Conservation (phyloP, 768 basidiomycete species). For the Kwoniella sp. region DNA sequence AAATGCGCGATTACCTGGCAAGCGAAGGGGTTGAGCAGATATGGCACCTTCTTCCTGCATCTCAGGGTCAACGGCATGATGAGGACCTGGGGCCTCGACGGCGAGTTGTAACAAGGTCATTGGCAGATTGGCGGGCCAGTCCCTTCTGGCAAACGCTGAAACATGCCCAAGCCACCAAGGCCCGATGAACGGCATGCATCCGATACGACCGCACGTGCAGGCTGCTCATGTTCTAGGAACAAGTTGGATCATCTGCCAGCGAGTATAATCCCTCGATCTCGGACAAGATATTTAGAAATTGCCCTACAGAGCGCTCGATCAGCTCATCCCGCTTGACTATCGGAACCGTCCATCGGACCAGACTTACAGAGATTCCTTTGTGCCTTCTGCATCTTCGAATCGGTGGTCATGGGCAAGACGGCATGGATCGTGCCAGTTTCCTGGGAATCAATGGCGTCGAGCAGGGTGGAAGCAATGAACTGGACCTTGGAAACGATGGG, state of each 20-base stretch:
- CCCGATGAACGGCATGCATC: no score
- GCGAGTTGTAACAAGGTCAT: conserved; percentile 21
- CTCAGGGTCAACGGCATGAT: conserved; percentile 2
- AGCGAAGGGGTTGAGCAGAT: conserved; percentile 57
- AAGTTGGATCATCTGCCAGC: conserved; percentile 39
- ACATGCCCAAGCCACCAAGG: neutral
- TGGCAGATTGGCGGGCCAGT: conserved; percentile 31
- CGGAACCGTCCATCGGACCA: no score
- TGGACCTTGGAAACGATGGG: conserved; percentile 76
- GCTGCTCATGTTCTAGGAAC: no score
- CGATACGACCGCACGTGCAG: no score
- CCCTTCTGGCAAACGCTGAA: conserved; percentile 35
- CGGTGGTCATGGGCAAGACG: conserved; percentile 51
- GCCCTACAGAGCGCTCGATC: conserved; percentile 69
- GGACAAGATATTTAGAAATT: conserved; percentile 82
- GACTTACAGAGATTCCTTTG: conserved; percentile 77
- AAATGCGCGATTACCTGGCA: conserved; percentile 63
- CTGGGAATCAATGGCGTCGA: conserved; percentile 67
- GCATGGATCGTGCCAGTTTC: neutral
- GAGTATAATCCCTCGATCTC: conserved; percentile 89
- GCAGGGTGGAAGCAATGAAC: conserved; percentile 82
- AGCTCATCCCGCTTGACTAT: no score
- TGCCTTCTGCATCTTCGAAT: conserved; percentile 74
- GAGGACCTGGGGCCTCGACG: conserved; percentile 18
- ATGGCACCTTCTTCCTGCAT: conserved; percentile 46